A percentile compares a stretch with the other conserved stretches of the same genome.
Evolutionary conservation across 148 eudicot genomes (phyloP).

Genomic region (Vaccinium macrocarpon): DNA sequence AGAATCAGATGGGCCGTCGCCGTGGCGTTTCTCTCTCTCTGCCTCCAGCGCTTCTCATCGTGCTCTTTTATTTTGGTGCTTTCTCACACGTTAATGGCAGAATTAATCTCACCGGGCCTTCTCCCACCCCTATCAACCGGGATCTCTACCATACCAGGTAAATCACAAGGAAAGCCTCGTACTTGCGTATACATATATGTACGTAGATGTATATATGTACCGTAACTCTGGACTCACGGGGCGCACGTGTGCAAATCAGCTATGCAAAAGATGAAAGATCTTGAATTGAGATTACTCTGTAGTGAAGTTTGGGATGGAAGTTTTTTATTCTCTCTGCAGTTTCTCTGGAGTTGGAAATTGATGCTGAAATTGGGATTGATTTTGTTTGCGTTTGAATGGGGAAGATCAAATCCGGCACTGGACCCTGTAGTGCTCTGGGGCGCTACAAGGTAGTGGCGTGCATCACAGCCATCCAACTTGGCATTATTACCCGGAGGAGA

Average conservation of each 20-base stretch:
- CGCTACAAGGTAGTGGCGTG: too few relatives aligned
- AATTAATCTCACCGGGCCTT: not conserved
- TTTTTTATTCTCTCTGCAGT: too few relatives aligned
- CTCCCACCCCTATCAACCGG: constrained; percentile 65
- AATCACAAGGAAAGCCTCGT: not conserved
- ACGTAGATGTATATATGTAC: not conserved
- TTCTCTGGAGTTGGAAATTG: not conserved
- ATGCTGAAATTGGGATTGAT: not conserved
- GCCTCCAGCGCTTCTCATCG: not conserved
- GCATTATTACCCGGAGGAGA: too few relatives aligned
- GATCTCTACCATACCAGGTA: constrained; percentile 92
- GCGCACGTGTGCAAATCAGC: too few relatives aligned
- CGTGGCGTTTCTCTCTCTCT: not conserved
- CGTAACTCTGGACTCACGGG: not conserved
- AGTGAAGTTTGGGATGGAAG: too few relatives aligned
- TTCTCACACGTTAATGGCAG: not conserved
- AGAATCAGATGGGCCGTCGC: not conserved
- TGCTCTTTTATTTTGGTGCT: not conserved
- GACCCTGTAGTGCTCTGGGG: too few relatives aligned
- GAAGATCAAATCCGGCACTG: not conserved
- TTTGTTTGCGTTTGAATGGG: constrained; percentile 10
- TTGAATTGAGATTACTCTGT: too few relatives aligned
- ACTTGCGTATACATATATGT: not conserved
- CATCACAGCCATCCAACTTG: too few relatives aligned
- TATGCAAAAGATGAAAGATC: too few relatives aligned